phyloP scores from a whole-genome alignment of 257 asterid genomes.

The Galeopsis tetrahit region DNA sequence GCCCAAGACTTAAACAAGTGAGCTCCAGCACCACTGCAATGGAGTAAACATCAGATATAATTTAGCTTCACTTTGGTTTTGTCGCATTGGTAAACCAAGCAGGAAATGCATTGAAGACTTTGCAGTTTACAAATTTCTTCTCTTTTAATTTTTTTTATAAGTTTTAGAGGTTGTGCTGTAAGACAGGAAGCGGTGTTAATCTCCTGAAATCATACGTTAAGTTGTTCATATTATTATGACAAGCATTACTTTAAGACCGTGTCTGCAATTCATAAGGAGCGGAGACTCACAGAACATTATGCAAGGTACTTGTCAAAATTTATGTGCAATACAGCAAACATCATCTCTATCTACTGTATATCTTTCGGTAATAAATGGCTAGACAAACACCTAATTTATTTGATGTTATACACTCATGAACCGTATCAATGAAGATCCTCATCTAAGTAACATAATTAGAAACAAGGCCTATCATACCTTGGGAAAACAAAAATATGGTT shows the following conservation, averaged over 20 bases:
- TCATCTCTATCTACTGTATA: background rate
- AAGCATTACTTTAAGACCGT: background rate
- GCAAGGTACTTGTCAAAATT: conserved; percentile 6
- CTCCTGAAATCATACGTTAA: background rate
- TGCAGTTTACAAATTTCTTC: background rate
- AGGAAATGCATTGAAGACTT: background rate
- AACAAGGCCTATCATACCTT: conserved; percentile 52
- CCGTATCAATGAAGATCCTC: conserved; percentile 9
- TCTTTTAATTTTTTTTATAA: background rate
- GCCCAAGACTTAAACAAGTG: conserved; percentile 98
- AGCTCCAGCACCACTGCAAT: conserved; percentile 98
- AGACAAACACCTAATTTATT: background rate
- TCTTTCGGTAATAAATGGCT: background rate
- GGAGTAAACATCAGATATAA: conserved; percentile 30
- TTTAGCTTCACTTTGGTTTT: conserved; percentile 9
- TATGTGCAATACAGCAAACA: conserved; percentile 5
- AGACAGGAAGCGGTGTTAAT: background rate
- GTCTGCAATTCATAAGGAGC: conserved; percentile 22
- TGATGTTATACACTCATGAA: conserved; percentile 9
- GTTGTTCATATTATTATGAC: conserved; percentile 2
- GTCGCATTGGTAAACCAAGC: conserved; percentile 11
- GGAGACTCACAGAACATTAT: background rate
- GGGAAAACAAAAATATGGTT: conserved; percentile 93
- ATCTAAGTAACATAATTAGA: conserved; percentile 13
- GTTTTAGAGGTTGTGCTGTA: background rate